phyloP scores from a whole-genome alignment of 305 asterid species.

The Solanum hybrid region DNA sequence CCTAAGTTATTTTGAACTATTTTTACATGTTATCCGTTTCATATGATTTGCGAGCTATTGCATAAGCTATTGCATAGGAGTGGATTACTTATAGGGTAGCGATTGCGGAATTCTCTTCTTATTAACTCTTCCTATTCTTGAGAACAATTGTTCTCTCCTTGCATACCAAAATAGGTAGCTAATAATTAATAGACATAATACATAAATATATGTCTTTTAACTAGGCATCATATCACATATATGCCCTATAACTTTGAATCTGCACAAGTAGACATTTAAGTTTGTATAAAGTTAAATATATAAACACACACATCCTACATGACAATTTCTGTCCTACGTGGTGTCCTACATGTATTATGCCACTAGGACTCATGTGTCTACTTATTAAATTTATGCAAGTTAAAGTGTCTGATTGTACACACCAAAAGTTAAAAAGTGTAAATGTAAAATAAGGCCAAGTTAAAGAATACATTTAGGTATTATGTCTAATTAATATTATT shows the following conservation, averaged over 20 bases:
- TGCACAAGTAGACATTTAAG: too few relatives aligned
- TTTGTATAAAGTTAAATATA: too few relatives aligned
- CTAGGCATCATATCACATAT: background rate
- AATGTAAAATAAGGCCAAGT: too few relatives aligned
- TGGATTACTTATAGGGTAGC: too few relatives aligned
- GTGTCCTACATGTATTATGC: too few relatives aligned
- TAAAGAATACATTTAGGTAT: fast-evolving
- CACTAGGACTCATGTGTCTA: background rate
- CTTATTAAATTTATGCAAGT: too few relatives aligned
- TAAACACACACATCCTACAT: background rate
- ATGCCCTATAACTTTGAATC: fast-evolving
- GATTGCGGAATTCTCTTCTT: background rate
- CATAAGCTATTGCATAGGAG: background rate
- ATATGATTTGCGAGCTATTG: background rate
- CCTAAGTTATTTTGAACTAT: background rate
- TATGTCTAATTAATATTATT: too few relatives aligned
- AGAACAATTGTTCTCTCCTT: background rate
- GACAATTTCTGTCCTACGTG: too few relatives aligned
- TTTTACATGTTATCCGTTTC: fast-evolving
- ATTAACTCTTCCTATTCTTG: background rate
- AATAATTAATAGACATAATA: too few relatives aligned
- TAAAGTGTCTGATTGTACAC: fast-evolving
- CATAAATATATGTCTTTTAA: too few relatives aligned
- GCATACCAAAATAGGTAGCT: background rate
- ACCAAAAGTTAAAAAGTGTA: fast-evolving